Evolutionary conservation across 176 grass and related monocot genomes (phyloP).

Genomic region (Cenchrus americanus): DNA sequence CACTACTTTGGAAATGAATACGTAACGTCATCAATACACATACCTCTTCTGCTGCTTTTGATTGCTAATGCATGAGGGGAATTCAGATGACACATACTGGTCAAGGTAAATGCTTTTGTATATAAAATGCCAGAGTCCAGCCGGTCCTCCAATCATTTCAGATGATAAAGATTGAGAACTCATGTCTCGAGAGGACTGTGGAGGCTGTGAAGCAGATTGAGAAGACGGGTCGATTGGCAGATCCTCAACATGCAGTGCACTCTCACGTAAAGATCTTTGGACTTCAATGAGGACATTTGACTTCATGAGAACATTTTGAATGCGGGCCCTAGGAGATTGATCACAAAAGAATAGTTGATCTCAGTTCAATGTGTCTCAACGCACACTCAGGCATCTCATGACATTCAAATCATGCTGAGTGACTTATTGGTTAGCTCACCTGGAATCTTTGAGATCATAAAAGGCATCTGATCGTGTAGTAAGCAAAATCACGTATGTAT

Average conservation of each 20-base stretch:
- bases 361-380: constrained; percentile 33
- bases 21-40: background rate
- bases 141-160: constrained; percentile 64
- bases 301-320: constrained; percentile 86
- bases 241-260: constrained; percentile 71
- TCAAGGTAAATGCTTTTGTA: constrained; percentile 92
- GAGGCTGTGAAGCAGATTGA: constrained; percentile 32
- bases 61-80: constrained; percentile 63
- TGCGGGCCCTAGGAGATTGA: constrained; percentile 57
- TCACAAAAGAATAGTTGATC: constrained; percentile 24
- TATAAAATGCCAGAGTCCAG: constrained; percentile 98
- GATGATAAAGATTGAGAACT: constrained; percentile 54
- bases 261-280: constrained; percentile 75
- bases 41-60: constrained; percentile 91
- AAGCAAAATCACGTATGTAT: constrained; percentile 83
- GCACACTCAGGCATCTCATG: background rate
- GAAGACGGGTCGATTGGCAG: constrained; percentile 59
- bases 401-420: constrained; percentile 23
- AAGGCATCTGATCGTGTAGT: constrained; percentile 87
- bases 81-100: constrained; percentile 93
- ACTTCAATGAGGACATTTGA: constrained; percentile 86
- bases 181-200: constrained; percentile 28
- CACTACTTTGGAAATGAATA: constrained; percentile 22
- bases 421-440: constrained; percentile 57
- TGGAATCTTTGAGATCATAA: constrained; percentile 94